These are phyloP conservation scores for Pecoramyces ruminantium DNA, from an alignment of 192 early-diverging fungal genomes.

Conservation along the genomic window DNA sequence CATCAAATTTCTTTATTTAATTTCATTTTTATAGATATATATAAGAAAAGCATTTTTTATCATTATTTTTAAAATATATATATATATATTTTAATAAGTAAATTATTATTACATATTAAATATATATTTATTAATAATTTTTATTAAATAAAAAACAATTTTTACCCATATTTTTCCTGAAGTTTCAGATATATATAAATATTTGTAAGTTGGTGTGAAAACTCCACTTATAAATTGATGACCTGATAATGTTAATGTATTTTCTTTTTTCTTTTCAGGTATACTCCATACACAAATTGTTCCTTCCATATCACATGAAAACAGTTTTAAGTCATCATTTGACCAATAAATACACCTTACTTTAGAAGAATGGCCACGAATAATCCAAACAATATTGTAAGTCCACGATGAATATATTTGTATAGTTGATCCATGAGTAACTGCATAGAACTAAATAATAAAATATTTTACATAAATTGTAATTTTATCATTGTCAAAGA, in stretches of 20 bases:
- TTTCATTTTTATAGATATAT: too few species aligned
- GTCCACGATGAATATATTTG: constrained; percentile 30
- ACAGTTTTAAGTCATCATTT: not conserved
- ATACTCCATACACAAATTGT: not conserved
- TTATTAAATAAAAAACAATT: too few species aligned
- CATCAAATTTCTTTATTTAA: not conserved
- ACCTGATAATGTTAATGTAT: not conserved
- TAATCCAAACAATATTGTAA: constrained; percentile 19
- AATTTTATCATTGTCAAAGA: too few species aligned
- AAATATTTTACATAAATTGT: too few species aligned
- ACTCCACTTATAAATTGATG: not conserved
- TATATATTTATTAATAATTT: too few species aligned
- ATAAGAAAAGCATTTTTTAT: too few species aligned
- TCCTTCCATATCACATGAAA: not conserved
- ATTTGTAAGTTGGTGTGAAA: not conserved
- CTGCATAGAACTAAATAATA: constrained; percentile 29
- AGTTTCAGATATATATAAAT: not conserved
- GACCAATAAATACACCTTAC: constrained; percentile 27
- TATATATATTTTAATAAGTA: too few species aligned
- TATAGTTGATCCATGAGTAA: constrained; percentile 25
- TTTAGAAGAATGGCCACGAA: constrained; percentile 38
- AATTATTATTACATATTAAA: too few species aligned
- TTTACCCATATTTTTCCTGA: not conserved
- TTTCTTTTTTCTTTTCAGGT: not conserved
- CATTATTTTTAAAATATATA: too few species aligned